Evolutionary conservation across 805 yeast genomes (phyloP).

Genomic region (Candida palmyrensis): DNA sequence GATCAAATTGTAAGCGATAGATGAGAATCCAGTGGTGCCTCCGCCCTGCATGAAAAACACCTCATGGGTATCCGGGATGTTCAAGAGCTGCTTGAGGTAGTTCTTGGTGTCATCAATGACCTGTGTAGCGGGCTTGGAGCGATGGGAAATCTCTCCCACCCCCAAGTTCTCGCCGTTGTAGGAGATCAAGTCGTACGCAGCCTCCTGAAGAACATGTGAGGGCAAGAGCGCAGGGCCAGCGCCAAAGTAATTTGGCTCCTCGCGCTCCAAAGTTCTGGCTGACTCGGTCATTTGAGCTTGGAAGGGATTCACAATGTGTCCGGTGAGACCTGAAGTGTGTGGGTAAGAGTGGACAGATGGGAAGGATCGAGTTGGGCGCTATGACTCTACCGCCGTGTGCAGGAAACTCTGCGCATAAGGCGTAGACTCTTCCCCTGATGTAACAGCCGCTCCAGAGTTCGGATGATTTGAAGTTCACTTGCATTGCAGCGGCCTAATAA

Average conservation of each 20-base stretch:
- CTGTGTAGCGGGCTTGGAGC: conserved; percentile 75
- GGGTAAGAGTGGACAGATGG: too few relatives aligned
- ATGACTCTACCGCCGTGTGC: too few relatives aligned
- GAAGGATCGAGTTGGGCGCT: too few relatives aligned
- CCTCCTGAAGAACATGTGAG: conserved; percentile 75
- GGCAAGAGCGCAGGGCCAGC: conserved; percentile 99
- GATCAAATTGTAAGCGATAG: conserved; percentile 74
- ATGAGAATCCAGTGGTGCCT: conserved; percentile 93
- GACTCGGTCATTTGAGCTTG: conserved; percentile 1
- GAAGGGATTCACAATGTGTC: too few relatives aligned
- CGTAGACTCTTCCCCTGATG: too few relatives aligned
- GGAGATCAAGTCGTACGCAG: conserved; percentile 76
- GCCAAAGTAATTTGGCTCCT: conserved; percentile 80
- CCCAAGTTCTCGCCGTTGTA: conserved; percentile 75
- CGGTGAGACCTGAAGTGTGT: too few relatives aligned
- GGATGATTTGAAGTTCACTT: too few relatives aligned
- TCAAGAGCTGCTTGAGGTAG: conserved; percentile 57
- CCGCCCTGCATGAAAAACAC: conserved; percentile 97
- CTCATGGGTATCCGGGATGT: conserved; percentile 88
- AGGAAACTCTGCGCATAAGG: too few relatives aligned
- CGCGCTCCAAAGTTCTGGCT: conserved; percentile 43
- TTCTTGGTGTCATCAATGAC: conserved; percentile 75
- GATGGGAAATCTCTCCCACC: conserved; percentile 93
- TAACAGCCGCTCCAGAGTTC: too few relatives aligned
- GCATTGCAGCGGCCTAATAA: too few relatives aligned